phyloP scores from a whole-genome alignment of 768 basidiomycete genomes.

The Russula olivacea region DNA sequence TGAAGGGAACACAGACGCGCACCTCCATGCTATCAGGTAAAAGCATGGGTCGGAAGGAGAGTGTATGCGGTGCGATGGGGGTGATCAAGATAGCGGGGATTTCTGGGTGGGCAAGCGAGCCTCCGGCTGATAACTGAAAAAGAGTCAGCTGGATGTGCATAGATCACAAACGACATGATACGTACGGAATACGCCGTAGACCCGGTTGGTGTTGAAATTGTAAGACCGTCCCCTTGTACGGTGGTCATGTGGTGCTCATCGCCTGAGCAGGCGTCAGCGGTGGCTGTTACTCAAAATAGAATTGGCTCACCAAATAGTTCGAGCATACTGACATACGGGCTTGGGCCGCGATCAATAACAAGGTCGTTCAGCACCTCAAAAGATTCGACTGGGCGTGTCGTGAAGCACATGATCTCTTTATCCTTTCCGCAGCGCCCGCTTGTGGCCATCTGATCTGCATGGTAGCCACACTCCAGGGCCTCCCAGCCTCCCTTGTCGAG shows the following conservation, averaged over 20 bases:
- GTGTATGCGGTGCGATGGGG: constrained; percentile 96
- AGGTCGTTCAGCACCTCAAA: constrained; percentile 97
- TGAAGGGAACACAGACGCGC: constrained; percentile 97
- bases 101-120: constrained; percentile 95
- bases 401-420: constrained; percentile 97
- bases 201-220: constrained; percentile 92
- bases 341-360: constrained; percentile 96
- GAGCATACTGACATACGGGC: constrained; percentile 91
- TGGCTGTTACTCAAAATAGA: constrained; percentile 5
- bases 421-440: constrained; percentile 55
- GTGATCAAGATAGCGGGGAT: constrained; percentile 95
- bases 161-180: constrained; percentile 19
- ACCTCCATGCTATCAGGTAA: constrained; percentile 98
- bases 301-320: constrained; percentile 84
- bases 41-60: constrained; percentile 98
- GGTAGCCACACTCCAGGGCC: constrained; percentile 80
- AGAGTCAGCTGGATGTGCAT: constrained; percentile 14
- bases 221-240: constrained; percentile 95
- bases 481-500: constrained; percentile 92
- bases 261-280: constrained; percentile 43
- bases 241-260: constrained; percentile 99
- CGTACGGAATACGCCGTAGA: constrained; percentile 96
- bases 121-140: constrained; percentile 78
- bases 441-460: constrained; percentile 39
- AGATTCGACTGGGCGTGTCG: constrained; percentile 88